Evolutionary conservation across 495 filamentous ascomycete genomes (phyloP), one percentile per base, ranked within the genome.

Genomic region (Aspergillus diversus): DNA sequence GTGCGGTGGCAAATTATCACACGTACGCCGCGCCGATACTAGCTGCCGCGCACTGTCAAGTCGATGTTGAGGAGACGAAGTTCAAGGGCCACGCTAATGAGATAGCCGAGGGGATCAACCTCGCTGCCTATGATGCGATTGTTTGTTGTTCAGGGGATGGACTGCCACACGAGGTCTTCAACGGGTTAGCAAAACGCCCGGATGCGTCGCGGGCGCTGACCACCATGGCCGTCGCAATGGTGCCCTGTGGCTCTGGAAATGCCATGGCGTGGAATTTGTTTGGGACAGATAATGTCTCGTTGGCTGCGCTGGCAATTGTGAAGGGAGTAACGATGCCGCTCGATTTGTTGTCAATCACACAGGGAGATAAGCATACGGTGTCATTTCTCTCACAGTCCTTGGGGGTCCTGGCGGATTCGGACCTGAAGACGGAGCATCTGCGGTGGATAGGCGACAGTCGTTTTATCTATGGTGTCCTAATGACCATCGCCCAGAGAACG

Each of bases 141-240:
- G 85, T 95, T 15, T 90, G 90, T 63, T 96, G 93, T 69, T 97
- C 94, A 8, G 95, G 95, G 3, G 95, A 99, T 67, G 95, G 95
- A 12, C 72, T 97, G n/a, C 91, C 92, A 0, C 89, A 97, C 69
- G 94, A 99, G 75, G 90, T 97, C 12, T 97, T 97, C 81, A 98
- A 99, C 70, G 95, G 95, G 6, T 71, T 99, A 21, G 92, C 81
- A 13, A 89, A 88, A 72, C 88, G 90, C 50, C 65, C 78, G 7
- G 88, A 97, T 75, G 92, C 92, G 31, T 77, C 83, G 52, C 84
- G 82, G 51, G 95, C 93, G 0, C 73, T 99, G 64, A 76, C 78
- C 5, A 90, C 89, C 66, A 73, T 97, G 13, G 92, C 95, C 8
- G 85, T 99, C 8, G 87, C 89, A 16, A 87, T 96, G 68, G 80